phyloP scores from a whole-genome alignment of 1,139 yeast genomes.

The Blastobotrys elegans region DNA sequence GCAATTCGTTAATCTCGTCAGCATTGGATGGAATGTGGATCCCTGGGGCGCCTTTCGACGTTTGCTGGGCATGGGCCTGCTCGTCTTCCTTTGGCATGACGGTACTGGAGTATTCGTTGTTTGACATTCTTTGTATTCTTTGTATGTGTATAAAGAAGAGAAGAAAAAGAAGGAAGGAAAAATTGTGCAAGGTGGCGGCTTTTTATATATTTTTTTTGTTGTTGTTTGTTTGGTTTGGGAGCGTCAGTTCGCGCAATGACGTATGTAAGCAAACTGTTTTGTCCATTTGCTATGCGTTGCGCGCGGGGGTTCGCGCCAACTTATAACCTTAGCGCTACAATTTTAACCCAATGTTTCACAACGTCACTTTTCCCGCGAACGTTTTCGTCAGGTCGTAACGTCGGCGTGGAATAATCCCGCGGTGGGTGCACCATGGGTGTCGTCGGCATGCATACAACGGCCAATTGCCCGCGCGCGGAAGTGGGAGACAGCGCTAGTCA shows the following conservation, averaged over 20 bases:
- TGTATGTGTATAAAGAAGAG: background rate
- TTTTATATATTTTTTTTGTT: too few relatives aligned
- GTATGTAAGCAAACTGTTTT: background rate
- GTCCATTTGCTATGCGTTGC: too few relatives aligned
- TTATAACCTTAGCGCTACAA: too few relatives aligned
- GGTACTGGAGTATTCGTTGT: conserved; percentile 23
- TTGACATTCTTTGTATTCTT: background rate
- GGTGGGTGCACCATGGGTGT: too few relatives aligned
- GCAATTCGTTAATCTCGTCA: conserved; percentile 26
- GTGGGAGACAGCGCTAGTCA: too few relatives aligned
- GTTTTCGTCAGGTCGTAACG: too few relatives aligned
- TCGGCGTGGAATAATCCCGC: too few relatives aligned
- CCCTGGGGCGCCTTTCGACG: conserved; percentile 28
- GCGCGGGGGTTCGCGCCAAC: too few relatives aligned
- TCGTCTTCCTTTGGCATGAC: conserved; percentile 31
- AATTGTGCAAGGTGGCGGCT: background rate
- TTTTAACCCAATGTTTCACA: too few relatives aligned
- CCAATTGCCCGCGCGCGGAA: too few relatives aligned
- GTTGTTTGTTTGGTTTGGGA: background rate
- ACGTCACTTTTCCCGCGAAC: too few relatives aligned
- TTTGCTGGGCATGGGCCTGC: conserved; percentile 15
- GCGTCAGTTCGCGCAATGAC: background rate
- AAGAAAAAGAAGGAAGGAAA: background rate
- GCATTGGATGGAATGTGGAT: conserved; percentile 28
- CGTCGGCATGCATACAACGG: too few relatives aligned